Conservation (phyloP, 2,329 filamentous ascomycete species). For the Cercospora sojina region DNA sequence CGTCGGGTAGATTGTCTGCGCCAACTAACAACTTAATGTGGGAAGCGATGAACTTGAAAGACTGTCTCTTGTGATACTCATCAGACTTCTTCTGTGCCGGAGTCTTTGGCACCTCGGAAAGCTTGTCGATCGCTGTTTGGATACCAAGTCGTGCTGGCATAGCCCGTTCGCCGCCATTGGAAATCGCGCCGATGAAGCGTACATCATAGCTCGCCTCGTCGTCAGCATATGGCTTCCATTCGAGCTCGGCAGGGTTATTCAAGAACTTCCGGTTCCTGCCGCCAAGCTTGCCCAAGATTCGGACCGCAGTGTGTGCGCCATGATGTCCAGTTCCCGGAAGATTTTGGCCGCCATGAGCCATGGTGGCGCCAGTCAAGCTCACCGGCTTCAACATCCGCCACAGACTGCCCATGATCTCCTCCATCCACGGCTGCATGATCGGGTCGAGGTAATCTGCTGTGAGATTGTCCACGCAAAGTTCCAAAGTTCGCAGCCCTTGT, state of each 20-base stretch:
- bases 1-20: slow-evolving; percentile 82
- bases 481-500: slow-evolving; percentile 87
- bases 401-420: slow-evolving; percentile 95
- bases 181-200: slow-evolving; percentile 82
- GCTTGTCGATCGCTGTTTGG: slow-evolving; percentile 81
- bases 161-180: slow-evolving; percentile 64
- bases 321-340: slow-evolving; percentile 61
- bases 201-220: slow-evolving; percentile 86
- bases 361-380: slow-evolving; percentile 65
- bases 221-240: slow-evolving; percentile 81
- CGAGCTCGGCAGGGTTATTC: slow-evolving; percentile 80
- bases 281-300: slow-evolving; percentile 93
- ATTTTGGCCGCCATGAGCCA: slow-evolving; percentile 22
- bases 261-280: slow-evolving; percentile 95
- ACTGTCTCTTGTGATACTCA: slow-evolving; percentile 87
- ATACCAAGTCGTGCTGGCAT: slow-evolving; percentile 86
- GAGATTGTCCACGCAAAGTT: slow-evolving; percentile 96
- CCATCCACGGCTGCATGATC: slow-evolving; percentile 98
- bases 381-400: slow-evolving; percentile 94
- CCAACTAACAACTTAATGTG: slow-evolving; percentile 91
- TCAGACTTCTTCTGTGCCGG: slow-evolving; percentile 66
- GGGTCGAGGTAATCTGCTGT: slow-evolving; percentile 97
- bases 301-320: slow-evolving; percentile 95
- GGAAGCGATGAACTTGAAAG: slow-evolving; percentile 80
- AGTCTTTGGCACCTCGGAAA: slow-evolving; percentile 74